phyloP scores from a whole-genome alignment of 2,329 filamentous ascomycete species.

The Fusarium napiforme region DNA sequence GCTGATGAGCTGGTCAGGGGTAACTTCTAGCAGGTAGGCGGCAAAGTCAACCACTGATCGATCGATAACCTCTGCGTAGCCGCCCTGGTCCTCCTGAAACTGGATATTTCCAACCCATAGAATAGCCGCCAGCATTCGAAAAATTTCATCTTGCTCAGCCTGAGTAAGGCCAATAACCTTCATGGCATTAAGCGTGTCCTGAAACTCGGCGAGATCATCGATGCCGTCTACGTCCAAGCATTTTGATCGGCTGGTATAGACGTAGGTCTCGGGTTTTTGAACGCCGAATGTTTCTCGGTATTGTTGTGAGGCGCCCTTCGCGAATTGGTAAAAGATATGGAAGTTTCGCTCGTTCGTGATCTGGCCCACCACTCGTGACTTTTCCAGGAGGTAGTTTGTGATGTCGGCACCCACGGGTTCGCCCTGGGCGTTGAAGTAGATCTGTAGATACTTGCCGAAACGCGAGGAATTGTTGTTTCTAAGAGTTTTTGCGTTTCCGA shows the following conservation, averaged over 20 bases:
- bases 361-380: constrained; percentile 93
- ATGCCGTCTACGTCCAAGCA: constrained; percentile 95
- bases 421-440: constrained; percentile 91
- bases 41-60: constrained; percentile 94
- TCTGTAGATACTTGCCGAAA: constrained; percentile 97
- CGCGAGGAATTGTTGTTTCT: constrained; percentile 99
- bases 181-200: constrained; percentile 94
- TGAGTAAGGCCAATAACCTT: constrained; percentile 89
- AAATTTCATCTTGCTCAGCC: constrained; percentile 93
- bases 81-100: constrained; percentile 88
- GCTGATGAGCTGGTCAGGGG: constrained; percentile 81
- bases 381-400: constrained; percentile 97
- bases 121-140: constrained; percentile 91
- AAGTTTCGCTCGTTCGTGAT: constrained; percentile 97
- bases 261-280: constrained; percentile 90
- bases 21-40: constrained; percentile 91
- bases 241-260: constrained; percentile 93
- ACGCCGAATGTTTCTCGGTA: constrained; percentile 91
- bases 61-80: constrained; percentile 87
- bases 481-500: constrained; percentile 97
- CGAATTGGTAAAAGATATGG: constrained; percentile 99
- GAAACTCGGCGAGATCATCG: constrained; percentile 88
- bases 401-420: constrained; percentile 97
- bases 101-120: constrained; percentile 95
- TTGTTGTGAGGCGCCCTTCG: constrained; percentile 88